Conservation (phyloP, 2,329 filamentous ascomycete genomes). For the Peltaster fructicola region DNA sequence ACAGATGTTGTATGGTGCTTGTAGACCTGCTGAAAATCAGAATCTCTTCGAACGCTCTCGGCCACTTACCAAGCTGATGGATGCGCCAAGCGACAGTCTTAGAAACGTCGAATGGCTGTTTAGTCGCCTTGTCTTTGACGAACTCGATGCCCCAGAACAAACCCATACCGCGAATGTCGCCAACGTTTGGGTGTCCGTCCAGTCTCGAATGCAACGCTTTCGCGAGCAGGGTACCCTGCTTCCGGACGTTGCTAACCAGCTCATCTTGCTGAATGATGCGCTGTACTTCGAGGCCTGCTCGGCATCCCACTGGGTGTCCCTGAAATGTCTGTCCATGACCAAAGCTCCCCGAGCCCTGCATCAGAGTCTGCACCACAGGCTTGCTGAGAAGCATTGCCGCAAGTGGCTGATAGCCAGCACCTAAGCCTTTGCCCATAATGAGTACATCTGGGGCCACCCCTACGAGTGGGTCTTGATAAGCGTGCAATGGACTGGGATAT, state of each 20-base stretch:
- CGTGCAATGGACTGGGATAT: conserved; percentile 30
- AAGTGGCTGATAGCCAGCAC: conserved; percentile 44
- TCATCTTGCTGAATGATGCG: conserved; percentile 38
- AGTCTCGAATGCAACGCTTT: conserved; percentile 27
- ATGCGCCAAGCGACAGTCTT: conserved; percentile 30
- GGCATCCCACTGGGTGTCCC: conserved; percentile 40
- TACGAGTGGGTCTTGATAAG: conserved; percentile 38
- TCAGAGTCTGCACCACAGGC: conserved; percentile 32
- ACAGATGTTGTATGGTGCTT: conserved; percentile 32
- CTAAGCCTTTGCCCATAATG: conserved; percentile 48
- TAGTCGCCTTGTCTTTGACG: conserved; percentile 36
- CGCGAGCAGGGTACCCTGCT: conserved; percentile 35
- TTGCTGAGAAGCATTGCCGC: conserved; percentile 40
- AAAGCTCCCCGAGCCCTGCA: conserved; percentile 30
- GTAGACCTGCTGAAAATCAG: conserved; percentile 18
- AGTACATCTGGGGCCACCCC: conserved; percentile 45
- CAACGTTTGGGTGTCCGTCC: conserved; percentile 32
- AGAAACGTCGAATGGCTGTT: conserved; percentile 33
- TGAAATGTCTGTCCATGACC: conserved; percentile 48
- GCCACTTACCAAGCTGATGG: conserved; percentile 30
- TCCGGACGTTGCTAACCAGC: conserved; percentile 39
- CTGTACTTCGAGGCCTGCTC: conserved; percentile 46
- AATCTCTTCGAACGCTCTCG: neutral
- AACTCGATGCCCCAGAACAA: conserved; percentile 44
- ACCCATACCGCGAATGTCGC: conserved; percentile 43